Conservation (phyloP, 2,329 filamentous ascomycete genomes). For the Stagonosporopsis vannaccii region DNA sequence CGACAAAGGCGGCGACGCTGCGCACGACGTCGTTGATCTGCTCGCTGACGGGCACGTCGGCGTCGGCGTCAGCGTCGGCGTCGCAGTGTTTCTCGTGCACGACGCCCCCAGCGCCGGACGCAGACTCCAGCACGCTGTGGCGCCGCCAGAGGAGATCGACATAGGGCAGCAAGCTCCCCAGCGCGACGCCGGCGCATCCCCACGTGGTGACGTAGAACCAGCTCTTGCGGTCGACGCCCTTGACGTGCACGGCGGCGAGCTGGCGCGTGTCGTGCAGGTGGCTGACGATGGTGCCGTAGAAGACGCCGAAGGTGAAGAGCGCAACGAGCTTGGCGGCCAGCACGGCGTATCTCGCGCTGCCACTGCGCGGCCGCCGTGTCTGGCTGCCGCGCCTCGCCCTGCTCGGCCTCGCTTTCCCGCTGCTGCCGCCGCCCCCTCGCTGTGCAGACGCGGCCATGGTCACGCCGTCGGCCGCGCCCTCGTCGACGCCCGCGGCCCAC, state of each 20-base stretch:
- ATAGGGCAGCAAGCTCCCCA: slow-evolving; percentile 84
- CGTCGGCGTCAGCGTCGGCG: slow-evolving; percentile 34
- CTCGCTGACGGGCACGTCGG: slow-evolving; percentile 55
- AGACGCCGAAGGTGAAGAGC: slow-evolving; percentile 79
- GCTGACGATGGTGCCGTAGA: slow-evolving; percentile 82
- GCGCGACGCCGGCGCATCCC: slow-evolving; percentile 77
- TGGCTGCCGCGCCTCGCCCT: not conserved
- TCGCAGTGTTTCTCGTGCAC: not conserved
- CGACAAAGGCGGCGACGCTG: slow-evolving; percentile 74
- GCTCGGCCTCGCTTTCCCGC: not conserved
- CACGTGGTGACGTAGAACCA: slow-evolving; percentile 80
- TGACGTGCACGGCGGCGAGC: slow-evolving; percentile 68
- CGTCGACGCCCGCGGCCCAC: slow-evolving; percentile 21
- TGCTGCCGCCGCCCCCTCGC: slow-evolving; percentile 13
- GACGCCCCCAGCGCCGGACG: too few relatives aligned
- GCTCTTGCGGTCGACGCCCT: slow-evolving; percentile 60
- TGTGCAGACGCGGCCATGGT: slow-evolving; percentile 30
- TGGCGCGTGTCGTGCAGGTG: slow-evolving; percentile 76
- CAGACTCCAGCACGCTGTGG: slow-evolving; percentile 40
- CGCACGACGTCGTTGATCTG: slow-evolving; percentile 80
- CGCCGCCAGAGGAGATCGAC: slow-evolving; percentile 77
- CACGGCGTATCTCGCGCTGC: slow-evolving; percentile 53
- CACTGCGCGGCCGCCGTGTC: not conserved
- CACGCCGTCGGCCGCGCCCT: slow-evolving; percentile 38
- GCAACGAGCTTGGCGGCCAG: slow-evolving; percentile 66